Evolutionary conservation across 2,329 filamentous ascomycete species (phyloP).

Genomic region (Cylindrodendrum hubeiense): DNA sequence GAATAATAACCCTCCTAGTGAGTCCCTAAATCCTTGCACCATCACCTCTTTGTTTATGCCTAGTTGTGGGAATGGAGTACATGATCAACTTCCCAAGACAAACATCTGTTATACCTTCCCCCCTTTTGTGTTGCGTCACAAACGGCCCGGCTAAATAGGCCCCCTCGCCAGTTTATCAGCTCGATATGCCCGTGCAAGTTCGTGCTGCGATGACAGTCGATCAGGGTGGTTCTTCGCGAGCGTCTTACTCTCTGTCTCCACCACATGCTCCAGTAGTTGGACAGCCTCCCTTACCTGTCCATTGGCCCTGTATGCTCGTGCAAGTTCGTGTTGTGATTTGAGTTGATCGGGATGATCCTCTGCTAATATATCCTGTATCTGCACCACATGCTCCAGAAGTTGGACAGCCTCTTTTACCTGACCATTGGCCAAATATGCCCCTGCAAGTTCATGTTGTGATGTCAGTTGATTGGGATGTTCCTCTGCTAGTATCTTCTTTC

Average conservation of each 20-base stretch:
- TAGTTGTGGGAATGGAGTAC: too few species aligned
- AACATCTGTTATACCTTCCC: too few species aligned
- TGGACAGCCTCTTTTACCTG: neutral
- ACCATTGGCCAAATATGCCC: neutral
- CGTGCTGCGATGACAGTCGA: neutral
- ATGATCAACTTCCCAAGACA: too few species aligned
- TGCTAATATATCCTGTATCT: neutral
- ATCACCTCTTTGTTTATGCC: too few species aligned
- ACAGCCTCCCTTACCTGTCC: neutral
- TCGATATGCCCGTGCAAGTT: neutral
- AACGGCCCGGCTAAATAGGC: too few species aligned
- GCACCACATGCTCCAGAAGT: neutral
- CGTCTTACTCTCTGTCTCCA: accelerated
- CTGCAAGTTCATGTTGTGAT: neutral
- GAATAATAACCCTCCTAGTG: too few species aligned
- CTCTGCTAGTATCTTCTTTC: too few species aligned
- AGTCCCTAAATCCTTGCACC: too few species aligned
- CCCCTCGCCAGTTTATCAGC: too few species aligned
- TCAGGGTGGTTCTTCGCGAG: too few species aligned
- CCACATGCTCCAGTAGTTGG: neutral
- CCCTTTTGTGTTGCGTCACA: too few species aligned
- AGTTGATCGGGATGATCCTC: neutral
- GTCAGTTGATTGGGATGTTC: neutral
- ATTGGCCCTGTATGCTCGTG: accelerated
- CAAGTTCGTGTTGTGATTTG: neutral